phyloP scores from a whole-genome alignment of 2,329 filamentous ascomycete species.

The Colletotrichum gigasporum region DNA sequence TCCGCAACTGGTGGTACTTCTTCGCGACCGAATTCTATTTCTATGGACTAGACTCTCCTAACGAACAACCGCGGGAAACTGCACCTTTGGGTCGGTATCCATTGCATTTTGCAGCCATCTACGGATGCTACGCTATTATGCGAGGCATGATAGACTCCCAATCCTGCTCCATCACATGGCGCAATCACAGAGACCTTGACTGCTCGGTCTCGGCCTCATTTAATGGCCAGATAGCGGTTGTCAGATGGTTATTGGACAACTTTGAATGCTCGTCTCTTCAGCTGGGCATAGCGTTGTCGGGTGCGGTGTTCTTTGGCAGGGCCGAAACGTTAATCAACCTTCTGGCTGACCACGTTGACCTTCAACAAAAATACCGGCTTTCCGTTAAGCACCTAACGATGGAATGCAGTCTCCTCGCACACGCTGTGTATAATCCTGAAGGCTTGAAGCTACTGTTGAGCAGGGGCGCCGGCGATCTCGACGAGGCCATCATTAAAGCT shows the following conservation, averaged over 20 bases:
- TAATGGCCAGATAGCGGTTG: rapidly evolving
- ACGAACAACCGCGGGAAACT: too few relatives aligned
- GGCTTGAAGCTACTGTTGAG: neutral
- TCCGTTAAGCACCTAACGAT: neutral
- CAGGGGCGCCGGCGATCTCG: neutral
- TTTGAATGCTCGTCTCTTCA: neutral
- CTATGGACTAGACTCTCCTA: neutral
- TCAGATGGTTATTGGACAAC: neutral
- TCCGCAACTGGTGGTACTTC: slow-evolving; percentile 7
- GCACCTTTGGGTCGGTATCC: neutral
- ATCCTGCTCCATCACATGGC: neutral
- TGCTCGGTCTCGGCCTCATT: neutral
- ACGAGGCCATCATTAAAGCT: neutral
- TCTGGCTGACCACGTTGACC: neutral
- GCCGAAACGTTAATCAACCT: neutral
- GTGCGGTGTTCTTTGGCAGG: rapidly evolving
- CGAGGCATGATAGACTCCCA: neutral
- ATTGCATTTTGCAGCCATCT: neutral
- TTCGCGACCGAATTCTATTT: neutral
- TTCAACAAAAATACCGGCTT: neutral
- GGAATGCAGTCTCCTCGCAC: neutral
- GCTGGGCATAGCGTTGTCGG: neutral
- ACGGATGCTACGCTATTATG: neutral
- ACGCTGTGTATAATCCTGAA: neutral
- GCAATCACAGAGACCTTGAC: neutral